Evolutionary conservation across 345 rosid genomes (phyloP), one percentile per base, ranked within the genome.

Genomic region (Kernera saxatilis): DNA sequence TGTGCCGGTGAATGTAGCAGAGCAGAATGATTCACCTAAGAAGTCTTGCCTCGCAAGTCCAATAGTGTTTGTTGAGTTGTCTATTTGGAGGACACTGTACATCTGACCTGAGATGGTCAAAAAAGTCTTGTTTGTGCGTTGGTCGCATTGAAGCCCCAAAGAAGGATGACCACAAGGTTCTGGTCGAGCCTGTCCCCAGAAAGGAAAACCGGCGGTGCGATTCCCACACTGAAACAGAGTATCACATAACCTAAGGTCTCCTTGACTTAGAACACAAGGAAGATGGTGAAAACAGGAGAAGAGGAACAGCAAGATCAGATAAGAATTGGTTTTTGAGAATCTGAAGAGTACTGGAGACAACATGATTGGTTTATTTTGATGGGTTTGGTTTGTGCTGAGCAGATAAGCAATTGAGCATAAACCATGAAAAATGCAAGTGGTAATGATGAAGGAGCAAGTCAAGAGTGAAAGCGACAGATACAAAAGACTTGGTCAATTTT

Each of bases 191-290:
- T 0, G 37, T 67, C 90, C 87, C 85, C 77, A 78, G 58, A 85
- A 87, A 51, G 93, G 90, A 48, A 33, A 87, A 3, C 69, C 58
- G 0, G 49, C 75, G 0, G 40, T 21, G 52, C 81, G 0, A 0
- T 29, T 5, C 35, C 88, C 83, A 23, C 92, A 85, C 4, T 1
- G 2, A 50, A 74, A 85, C 46, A 3, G 26, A 10, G 0, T 0
- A 9, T 27, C 1, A 2, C 52, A 50, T 6, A 80, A 72, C 13
- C 0, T 14, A 13, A 0, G 0, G 0, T 74, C 59, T 43, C 14
- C 13, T 68, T 56, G 33, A 57, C 75, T 50, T 62, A 43, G 21
- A 35, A 54, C 61, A 30, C 53, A 37, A 59, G 74, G 15, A 32
- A 59, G 10, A 50, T 50, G 17, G 61, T 58, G 48, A 25, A 59